Evolutionary conservation across 768 basidiomycete genomes (phyloP).

Genomic region (Xerocomellus chrysenteron): DNA sequence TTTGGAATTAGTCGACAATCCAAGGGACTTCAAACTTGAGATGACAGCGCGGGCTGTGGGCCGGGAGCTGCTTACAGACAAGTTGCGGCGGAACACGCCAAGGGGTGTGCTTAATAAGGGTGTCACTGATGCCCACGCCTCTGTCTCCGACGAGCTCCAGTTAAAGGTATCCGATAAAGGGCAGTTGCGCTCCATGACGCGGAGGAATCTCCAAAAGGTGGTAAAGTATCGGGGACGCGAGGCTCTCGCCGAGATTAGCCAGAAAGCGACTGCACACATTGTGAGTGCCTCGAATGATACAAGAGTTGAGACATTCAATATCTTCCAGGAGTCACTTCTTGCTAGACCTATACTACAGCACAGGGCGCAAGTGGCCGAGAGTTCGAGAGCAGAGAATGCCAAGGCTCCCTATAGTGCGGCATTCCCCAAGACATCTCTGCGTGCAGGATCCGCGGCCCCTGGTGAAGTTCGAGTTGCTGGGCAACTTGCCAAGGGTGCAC

Average conservation of each 20-base stretch:
- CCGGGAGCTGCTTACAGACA: conserved; percentile 69
- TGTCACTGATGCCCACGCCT: conserved; percentile 41
- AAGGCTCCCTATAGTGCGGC: conserved; percentile 18
- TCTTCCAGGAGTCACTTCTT: conserved; percentile 59
- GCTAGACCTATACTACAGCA: conserved; percentile 58
- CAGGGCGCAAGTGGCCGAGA: conserved; percentile 40
- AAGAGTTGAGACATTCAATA: conserved; percentile 5
- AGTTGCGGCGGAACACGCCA: conserved; percentile 45
- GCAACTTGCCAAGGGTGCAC: conserved; percentile 52
- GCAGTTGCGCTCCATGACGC: conserved; percentile 60
- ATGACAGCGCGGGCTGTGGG: conserved; percentile 87
- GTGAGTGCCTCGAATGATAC: conserved; percentile 43
- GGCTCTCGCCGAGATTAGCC: conserved; percentile 47
- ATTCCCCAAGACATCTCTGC: conserved; percentile 27
- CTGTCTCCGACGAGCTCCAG: conserved; percentile 50
- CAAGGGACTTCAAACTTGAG: conserved; percentile 83
- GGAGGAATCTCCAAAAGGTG: conserved; percentile 75
- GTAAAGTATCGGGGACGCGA: conserved; percentile 54
- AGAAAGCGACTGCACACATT: conserved; percentile 62
- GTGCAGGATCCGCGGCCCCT: conserved; percentile 56
- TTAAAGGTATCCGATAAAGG: conserved; percentile 38
- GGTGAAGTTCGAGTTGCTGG: conserved; percentile 59
- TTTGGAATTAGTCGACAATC: conserved; percentile 93
- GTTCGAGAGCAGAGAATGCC: conserved; percentile 32
- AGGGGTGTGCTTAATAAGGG: conserved; percentile 52